Evolutionary conservation across 2,329 filamentous ascomycete genomes (phyloP).

Genomic region (Aspergillus sojae): DNA sequence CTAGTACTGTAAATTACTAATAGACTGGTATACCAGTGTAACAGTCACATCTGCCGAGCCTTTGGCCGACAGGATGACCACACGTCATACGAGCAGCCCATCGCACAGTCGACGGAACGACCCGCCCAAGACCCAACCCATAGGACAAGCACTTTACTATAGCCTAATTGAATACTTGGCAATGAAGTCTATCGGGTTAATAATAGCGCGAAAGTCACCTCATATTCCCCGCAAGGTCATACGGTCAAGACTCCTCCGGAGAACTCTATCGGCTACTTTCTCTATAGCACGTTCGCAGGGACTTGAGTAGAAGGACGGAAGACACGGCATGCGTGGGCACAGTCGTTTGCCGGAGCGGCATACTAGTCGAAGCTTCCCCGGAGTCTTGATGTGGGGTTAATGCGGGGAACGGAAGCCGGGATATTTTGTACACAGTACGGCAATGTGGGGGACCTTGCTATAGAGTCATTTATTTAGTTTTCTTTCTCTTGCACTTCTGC

Average conservation of each 20-base stretch:
- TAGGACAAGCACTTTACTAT: not conserved
- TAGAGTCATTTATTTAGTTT: not conserved
- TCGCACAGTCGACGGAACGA: not conserved
- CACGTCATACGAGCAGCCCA: no score
- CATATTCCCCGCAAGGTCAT: not conserved
- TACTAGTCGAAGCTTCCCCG: constrained; percentile 1
- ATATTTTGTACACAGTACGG: not conserved
- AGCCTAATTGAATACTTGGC: not conserved
- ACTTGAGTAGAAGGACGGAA: not conserved
- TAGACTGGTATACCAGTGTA: not conserved
- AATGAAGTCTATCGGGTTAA: not conserved
- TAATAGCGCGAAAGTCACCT: not conserved
- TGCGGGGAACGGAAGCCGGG: not conserved
- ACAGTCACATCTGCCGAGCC: not conserved
- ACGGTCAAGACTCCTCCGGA: no score
- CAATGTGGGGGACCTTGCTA: not conserved
- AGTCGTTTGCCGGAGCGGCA: not conserved
- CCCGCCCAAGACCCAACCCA: not conserved
- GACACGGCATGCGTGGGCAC: not conserved
- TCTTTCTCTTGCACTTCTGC: not conserved
- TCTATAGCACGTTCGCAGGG: no score
- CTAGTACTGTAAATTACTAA: not conserved
- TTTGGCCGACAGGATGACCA: no score
- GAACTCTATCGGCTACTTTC: no score
- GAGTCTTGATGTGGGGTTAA: constrained; percentile 1